Evolutionary conservation across 352 stramenopile species (phyloP).

Genomic region (Elongisporangium undulatum): DNA sequence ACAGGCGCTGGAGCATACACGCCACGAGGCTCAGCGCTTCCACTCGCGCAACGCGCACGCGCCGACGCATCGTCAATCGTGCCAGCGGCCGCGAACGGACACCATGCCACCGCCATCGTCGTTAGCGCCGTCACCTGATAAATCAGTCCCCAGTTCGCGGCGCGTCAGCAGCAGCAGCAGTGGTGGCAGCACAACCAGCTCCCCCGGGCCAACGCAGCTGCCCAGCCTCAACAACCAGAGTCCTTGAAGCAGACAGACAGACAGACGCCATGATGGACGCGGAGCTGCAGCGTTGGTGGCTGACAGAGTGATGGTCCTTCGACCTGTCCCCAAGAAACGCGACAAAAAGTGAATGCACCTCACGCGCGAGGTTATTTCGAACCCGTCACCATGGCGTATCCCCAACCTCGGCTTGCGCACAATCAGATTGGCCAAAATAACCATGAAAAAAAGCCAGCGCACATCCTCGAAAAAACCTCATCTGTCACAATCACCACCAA

Average conservation of each 20-base stretch:
- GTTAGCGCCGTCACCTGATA: not conserved
- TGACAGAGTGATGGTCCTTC: not conserved
- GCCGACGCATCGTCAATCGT: not conserved
- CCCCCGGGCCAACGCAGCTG: not conserved
- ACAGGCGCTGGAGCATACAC: slow-evolving; percentile 58
- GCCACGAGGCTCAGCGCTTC: slow-evolving; percentile 16
- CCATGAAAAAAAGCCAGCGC: not conserved
- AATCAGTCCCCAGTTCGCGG: not conserved
- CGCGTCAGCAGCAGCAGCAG: not conserved
- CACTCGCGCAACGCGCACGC: not conserved
- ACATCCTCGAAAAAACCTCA: not conserved
- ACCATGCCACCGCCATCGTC: not conserved
- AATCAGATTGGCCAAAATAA: not conserved
- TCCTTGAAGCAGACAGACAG: not conserved
- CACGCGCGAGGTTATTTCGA: not conserved
- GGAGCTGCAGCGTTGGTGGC: not conserved
- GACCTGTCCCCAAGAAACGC: not conserved
- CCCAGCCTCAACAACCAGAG: not conserved
- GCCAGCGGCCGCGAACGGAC: not conserved
- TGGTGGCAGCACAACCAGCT: not conserved
- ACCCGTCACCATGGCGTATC: not conserved
- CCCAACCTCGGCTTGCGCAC: not conserved
- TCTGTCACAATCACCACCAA: not conserved
- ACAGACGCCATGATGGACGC: not conserved
- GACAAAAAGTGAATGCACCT: not conserved